Base-by-base conservation (phyloP, 257 asterid genomes). In the Orobanche coerulescens region DNA sequence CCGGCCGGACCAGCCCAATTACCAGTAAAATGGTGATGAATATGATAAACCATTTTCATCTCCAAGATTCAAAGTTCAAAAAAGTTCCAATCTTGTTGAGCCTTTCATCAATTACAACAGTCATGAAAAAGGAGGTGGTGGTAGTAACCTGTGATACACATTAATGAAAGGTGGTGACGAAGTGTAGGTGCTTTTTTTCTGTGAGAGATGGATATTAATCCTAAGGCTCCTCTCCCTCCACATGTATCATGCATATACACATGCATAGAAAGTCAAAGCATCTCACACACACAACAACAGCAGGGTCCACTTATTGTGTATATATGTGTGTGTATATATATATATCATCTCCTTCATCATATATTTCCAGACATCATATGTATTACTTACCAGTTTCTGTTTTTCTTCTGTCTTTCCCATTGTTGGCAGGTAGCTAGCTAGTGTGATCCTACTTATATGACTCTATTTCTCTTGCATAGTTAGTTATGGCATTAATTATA, bases 131-230 rank as follows among this genome's bases (percentile, higher is more conserved):
- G 67, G 72, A 74, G 88, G 87, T 75, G 90, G 76, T 75, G 89
- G 86, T 78, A 83, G 62, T 76, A 84, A 76, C 91, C 84, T 93
- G 98, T 93, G 98, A 93, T 46, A 55, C 63, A 72, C 84, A 89
- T 93, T 71, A 93, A 88, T 88, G 79, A 67, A 76, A 60, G 67
- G 82, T 20, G 79, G 78, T 77, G 77, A 82, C 75, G 37, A 70
- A 66, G 74, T 25, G 73, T 66, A 46, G 25, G 55, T 40, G 31
- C 51, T 47, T 49, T 70, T 48, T 61, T 48, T 71, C 34, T 58
- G 14, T 65, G 76, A 70, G 91, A 79, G 85, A 85, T 81, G 79
- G 82, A 67, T 74, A 73, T 87, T 80, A 83, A 82, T 83, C 94
- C 82, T 74, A 44, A 80, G 86, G 95, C 95, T 83, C 95, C 88